Percentiles rank a stretch among this genome's conserved stretches.
Evolutionary conservation across 768 basidiomycete species (phyloP).

Genomic region (Mrakia frigida): DNA sequence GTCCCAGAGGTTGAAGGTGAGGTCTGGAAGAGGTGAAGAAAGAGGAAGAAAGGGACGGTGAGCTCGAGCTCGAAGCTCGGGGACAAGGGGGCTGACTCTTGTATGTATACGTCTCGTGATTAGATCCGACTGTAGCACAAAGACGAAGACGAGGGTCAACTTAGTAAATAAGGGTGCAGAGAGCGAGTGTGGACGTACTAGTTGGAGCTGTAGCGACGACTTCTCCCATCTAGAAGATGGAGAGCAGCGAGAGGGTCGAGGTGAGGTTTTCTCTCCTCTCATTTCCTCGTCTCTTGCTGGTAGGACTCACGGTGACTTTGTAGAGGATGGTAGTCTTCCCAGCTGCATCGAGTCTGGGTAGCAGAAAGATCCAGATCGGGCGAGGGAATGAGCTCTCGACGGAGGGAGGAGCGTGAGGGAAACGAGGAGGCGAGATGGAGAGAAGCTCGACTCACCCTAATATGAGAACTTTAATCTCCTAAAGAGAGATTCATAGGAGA

Average conservation of each 20-base stretch:
- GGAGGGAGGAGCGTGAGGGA: background rate
- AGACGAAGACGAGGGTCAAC: too few species aligned
- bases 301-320: constrained; percentile 14
- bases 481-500: background rate
- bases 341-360: constrained; percentile 21
- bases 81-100: background rate
- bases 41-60: background rate
- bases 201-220: constrained; percentile 32
- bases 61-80: background rate
- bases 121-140: constrained; percentile 18
- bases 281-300: background rate
- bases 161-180: background rate
- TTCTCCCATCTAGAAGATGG: constrained; percentile 22
- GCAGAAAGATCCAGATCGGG: background rate
- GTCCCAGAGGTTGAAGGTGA: constrained; percentile 27
- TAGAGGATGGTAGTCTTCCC: constrained; percentile 25
- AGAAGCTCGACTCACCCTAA: constrained; percentile 6
- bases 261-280: background rate
- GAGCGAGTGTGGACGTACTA: background rate
- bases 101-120: constrained; percentile 21
- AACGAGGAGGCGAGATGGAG: background rate
- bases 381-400: background rate
- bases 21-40: background rate
- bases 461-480: constrained; percentile 28
- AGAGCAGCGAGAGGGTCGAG: background rate